These are phyloP conservation scores for Oryza meridionalis DNA, from an alignment of 176 grass and related monocot species.

Conservation along the genomic window DNA sequence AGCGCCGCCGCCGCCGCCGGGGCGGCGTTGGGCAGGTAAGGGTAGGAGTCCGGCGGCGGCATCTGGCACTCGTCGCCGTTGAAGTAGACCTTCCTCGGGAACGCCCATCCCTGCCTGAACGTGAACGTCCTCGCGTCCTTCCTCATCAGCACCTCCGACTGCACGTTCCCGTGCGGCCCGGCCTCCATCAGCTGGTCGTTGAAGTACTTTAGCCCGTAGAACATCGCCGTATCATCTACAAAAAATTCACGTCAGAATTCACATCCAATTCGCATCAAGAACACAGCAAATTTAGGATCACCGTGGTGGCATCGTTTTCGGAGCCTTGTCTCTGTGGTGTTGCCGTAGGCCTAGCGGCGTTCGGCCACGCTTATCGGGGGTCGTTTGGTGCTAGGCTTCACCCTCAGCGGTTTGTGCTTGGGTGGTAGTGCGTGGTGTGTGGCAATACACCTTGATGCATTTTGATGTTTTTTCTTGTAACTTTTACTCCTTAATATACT, in stretches of 20 bases:
- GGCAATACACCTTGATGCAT: too few species aligned
- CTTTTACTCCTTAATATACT: too few species aligned
- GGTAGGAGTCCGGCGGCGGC: slow-evolving; percentile 78
- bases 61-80: slow-evolving; percentile 90
- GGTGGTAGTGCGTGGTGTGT: too few species aligned
- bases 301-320: too few species aligned
- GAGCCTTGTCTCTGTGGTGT: too few species aligned
- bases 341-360: too few species aligned
- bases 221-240: slow-evolving; percentile 88
- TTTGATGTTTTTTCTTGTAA: too few species aligned
- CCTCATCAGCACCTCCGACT: slow-evolving; percentile 83
- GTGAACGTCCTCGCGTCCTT: slow-evolving; percentile 80
- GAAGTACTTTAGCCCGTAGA: slow-evolving; percentile 94
- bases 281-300: background rate
- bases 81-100: slow-evolving; percentile 95
- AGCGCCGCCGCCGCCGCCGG: background rate
- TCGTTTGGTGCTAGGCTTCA: too few species aligned
- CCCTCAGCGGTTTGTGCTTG: too few species aligned
- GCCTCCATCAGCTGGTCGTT: slow-evolving; percentile 96
- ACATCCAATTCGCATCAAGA: background rate
- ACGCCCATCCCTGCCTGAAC: slow-evolving; percentile 92
- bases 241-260: too few species aligned
- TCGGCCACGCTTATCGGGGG: too few species aligned
- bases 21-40: slow-evolving; percentile 64
- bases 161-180: slow-evolving; percentile 79